Percentiles rank a stretch among this genome's conserved stretches.
These are phyloP conservation scores for Lentinula novae-zelandiae DNA, from an alignment of 1,284 basidiomycete species.

Conservation along the genomic window DNA sequence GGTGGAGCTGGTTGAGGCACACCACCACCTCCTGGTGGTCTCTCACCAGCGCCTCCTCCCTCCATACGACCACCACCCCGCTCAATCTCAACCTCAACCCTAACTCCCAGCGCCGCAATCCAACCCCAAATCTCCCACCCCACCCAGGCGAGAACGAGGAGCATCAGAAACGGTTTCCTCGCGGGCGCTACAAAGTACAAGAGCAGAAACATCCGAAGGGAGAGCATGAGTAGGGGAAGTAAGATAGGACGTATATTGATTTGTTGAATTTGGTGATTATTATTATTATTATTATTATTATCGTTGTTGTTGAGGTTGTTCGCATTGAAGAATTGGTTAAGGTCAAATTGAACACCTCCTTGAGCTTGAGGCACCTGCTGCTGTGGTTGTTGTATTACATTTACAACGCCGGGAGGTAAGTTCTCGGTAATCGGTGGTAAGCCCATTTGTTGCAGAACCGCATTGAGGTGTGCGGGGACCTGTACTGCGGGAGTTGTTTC, in stretches of 20 bases:
- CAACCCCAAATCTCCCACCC: constrained; percentile 75
- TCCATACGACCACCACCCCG: background rate
- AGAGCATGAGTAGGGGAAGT: constrained; percentile 61
- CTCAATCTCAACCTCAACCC: constrained; percentile 45
- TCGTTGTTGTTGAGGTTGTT: background rate
- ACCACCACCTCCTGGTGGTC: background rate
- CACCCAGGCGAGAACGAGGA: constrained; percentile 67
- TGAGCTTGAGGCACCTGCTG: constrained; percentile 10
- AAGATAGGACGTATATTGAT: constrained; percentile 60
- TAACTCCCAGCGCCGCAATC: constrained; percentile 61
- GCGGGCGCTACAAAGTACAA: constrained; percentile 79
- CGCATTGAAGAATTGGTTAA: background rate
- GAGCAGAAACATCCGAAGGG: constrained; percentile 64
- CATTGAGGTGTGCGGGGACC: constrained; percentile 48
- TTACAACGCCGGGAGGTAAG: constrained; percentile 24
- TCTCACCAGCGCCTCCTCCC: background rate
- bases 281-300: background rate
- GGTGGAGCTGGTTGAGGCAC: background rate
- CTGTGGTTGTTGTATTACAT: constrained; percentile 23
- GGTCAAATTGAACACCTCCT: background rate
- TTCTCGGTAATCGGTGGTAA: constrained; percentile 45
- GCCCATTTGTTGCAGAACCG: constrained; percentile 59
- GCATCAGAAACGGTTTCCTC: constrained; percentile 66
- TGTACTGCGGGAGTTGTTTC: constrained; percentile 19
- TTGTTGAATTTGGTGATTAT: constrained; percentile 20